These are phyloP conservation scores for Penicillium pulvis DNA, from an alignment of 495 filamentous ascomycete species.

Conservation along the genomic window DNA sequence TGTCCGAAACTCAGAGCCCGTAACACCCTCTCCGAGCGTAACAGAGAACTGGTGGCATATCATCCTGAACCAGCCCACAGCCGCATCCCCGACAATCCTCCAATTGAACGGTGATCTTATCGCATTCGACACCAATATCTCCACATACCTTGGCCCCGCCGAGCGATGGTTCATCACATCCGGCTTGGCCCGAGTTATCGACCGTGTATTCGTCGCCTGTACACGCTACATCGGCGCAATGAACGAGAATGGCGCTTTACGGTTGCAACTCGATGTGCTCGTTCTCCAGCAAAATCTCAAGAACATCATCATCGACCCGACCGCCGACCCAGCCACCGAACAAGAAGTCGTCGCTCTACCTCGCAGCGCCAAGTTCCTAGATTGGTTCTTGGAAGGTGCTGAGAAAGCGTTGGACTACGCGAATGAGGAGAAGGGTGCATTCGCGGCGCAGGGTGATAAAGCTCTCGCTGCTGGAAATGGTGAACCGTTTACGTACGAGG, in stretches of 20 bases:
- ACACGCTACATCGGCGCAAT: constrained; percentile 65
- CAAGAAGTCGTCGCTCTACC: constrained; percentile 63
- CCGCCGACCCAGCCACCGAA: constrained; percentile 9
- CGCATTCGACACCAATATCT: constrained; percentile 77
- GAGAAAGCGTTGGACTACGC: constrained; percentile 68
- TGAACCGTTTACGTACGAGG: constrained; percentile 72
- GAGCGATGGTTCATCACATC: constrained; percentile 71
- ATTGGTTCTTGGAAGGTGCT: constrained; percentile 76
- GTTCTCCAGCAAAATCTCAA: constrained; percentile 95
- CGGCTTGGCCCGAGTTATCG: constrained; percentile 71
- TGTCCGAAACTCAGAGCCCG: constrained; percentile 39
- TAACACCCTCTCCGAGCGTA: constrained; percentile 54
- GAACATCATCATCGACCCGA: constrained; percentile 64
- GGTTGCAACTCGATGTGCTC: constrained; percentile 87
- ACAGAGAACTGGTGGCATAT: constrained; percentile 68
- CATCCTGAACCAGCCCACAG: constrained; percentile 70
- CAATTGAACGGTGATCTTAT: constrained; percentile 78
- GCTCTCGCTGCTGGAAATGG: constrained; percentile 42
- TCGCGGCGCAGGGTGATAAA: constrained; percentile 37
- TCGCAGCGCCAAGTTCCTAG: constrained; percentile 73
- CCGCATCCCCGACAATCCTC: constrained; percentile 78
- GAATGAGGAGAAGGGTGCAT: constrained; percentile 54
- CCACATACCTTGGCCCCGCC: constrained; percentile 61
- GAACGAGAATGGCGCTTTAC: constrained; percentile 73
- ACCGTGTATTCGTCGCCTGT: constrained; percentile 67